Conservation (phyloP, 768 basidiomycete genomes). For the Leucosporidium scottii region DNA sequence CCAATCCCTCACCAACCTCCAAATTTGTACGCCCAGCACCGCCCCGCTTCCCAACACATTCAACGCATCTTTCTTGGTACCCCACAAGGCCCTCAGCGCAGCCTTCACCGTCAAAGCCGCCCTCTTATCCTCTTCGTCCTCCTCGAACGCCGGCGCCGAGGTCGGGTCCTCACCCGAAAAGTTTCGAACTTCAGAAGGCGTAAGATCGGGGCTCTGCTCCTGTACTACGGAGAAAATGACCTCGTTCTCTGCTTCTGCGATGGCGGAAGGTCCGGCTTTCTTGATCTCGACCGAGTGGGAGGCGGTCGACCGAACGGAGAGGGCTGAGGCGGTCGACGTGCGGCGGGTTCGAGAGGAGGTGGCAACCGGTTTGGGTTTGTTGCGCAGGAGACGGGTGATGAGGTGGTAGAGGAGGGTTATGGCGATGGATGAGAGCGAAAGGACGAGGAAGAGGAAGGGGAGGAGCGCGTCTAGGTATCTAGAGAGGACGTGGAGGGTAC, state of each 20-base stretch:
- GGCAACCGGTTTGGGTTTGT: not conserved
- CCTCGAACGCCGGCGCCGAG: slow-evolving; percentile 1
- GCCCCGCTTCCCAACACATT: not conserved
- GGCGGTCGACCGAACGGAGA: not conserved
- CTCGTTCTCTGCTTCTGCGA: slow-evolving; percentile 24
- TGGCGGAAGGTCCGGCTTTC: slow-evolving; percentile 4
- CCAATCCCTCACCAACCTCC: not conserved
- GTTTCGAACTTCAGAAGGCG: not conserved
- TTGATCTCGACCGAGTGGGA: slow-evolving; percentile 4
- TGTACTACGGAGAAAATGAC: slow-evolving; percentile 15
- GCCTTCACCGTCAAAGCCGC: not conserved
- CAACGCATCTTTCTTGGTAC: slow-evolving; percentile 19
- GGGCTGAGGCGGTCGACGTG: slow-evolving; percentile 1
- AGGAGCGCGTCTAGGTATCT: slow-evolving; percentile 19
- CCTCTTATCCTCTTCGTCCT: not conserved
- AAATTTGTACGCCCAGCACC: not conserved
- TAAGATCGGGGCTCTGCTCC: slow-evolving; percentile 7
- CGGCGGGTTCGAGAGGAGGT: not conserved
- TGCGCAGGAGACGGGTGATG: not conserved
- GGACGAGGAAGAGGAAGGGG: slow-evolving; percentile 19
- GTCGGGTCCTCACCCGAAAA: not conserved
- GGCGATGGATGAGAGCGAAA: slow-evolving; percentile 12
- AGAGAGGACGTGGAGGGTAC: not conserved
- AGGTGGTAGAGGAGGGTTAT: not conserved
- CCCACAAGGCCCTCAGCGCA: slow-evolving; percentile 8